Evolutionary conservation across 2,329 filamentous ascomycete genomes (phyloP).

Genomic region (Aspergillus calidoustus): DNA sequence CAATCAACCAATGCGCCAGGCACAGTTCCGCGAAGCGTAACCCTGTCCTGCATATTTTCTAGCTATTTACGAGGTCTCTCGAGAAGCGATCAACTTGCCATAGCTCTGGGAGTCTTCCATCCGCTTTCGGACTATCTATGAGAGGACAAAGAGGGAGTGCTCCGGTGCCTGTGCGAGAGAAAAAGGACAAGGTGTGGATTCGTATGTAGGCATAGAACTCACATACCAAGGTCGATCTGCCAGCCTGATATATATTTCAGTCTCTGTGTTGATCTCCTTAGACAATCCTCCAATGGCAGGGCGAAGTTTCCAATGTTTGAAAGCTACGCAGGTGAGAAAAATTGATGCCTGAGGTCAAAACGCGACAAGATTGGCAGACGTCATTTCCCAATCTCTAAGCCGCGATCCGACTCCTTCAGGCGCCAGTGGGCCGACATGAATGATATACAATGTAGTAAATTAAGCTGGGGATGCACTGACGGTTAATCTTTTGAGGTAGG

Average conservation of each 20-base stretch:
- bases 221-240: neutral
- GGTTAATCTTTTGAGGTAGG: neutral
- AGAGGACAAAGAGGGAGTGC: neutral
- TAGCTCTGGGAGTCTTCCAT: neutral
- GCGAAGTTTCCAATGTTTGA: too few relatives aligned
- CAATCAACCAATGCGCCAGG: neutral
- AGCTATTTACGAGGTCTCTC: neutral
- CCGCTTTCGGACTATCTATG: neutral
- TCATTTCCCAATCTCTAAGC: constrained; percentile 9
- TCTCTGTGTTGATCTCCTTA: neutral
- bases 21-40: neutral
- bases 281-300: neutral
- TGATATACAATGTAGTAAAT: neutral
- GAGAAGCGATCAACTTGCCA: neutral
- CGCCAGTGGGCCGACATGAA: neutral
- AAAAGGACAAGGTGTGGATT: too few relatives aligned
- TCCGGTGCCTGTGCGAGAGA: neutral
- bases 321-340: neutral
- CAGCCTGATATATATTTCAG: neutral
- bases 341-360: constrained; percentile 10
- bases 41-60: neutral
- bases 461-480: neutral
- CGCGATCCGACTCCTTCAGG: neutral
- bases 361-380: neutral
- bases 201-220: neutral